These are phyloP conservation scores for Epichloe sp. DNA, from an alignment of 2,329 filamentous ascomycete genomes.

Conservation along the genomic window DNA sequence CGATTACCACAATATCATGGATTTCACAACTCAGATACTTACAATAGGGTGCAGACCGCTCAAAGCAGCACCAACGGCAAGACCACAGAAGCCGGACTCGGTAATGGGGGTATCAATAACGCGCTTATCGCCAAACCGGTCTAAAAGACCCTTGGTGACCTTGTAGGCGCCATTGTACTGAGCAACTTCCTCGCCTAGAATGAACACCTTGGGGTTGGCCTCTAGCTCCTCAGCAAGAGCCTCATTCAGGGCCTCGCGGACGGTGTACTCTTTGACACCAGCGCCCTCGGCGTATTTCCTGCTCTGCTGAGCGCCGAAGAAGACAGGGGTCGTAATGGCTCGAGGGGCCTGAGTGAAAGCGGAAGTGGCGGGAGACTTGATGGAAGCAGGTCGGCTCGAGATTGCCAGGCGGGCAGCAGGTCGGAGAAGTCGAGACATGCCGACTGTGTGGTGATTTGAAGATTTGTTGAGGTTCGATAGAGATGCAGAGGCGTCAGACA, in stretches of 20 bases:
- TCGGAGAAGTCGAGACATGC: slow-evolving; percentile 39
- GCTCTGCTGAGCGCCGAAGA: slow-evolving; percentile 31
- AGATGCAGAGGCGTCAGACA: background rate
- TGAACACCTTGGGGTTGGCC: slow-evolving; percentile 84
- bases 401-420: slow-evolving; percentile 35
- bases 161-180: slow-evolving; percentile 99
- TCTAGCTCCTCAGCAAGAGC: slow-evolving; percentile 96
- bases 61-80: slow-evolving; percentile 88
- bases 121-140: slow-evolving; percentile 93
- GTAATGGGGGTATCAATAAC: slow-evolving; percentile 98
- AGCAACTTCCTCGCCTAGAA: slow-evolving; percentile 94
- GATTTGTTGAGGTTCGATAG: slow-evolving; percentile 5
- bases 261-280: slow-evolving; percentile 83
- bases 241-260: slow-evolving; percentile 95
- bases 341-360: slow-evolving; percentile 22
- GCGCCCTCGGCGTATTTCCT: slow-evolving; percentile 42
- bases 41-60: slow-evolving; percentile 89
- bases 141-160: slow-evolving; percentile 93
- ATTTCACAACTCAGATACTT: slow-evolving; percentile 28
- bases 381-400: slow-evolving; percentile 25
- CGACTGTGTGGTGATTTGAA: slow-evolving; percentile 9
- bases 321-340: slow-evolving; percentile 21
- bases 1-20: too few species aligned
- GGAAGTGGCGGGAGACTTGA: slow-evolving; percentile 21
- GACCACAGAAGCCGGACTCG: slow-evolving; percentile 86